These are phyloP conservation scores for Coniosporium tulheliwenetii DNA, from an alignment of 2,329 filamentous ascomycete genomes.

Conservation along the genomic window DNA sequence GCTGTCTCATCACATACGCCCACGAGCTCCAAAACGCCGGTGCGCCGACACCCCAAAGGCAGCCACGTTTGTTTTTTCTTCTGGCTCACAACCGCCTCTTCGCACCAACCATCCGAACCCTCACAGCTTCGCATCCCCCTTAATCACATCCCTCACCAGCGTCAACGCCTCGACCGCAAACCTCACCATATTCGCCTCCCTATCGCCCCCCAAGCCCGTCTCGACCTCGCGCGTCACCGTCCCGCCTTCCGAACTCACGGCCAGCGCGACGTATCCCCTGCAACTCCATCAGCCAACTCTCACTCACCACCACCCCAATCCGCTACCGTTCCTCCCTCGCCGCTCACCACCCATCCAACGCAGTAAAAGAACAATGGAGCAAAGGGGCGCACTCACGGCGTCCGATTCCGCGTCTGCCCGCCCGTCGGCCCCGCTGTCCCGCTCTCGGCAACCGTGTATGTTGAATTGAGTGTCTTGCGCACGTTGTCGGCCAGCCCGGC, in stretches of 20 bases:
- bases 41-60: no score
- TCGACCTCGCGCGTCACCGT: conserved; percentile 38
- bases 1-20: no score
- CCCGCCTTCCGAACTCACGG: conserved; percentile 38
- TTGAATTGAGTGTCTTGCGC: conserved; percentile 36
- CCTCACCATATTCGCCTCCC: conserved; percentile 45
- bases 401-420: conserved; percentile 39
- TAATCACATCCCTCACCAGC: conserved; percentile 40
- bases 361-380: no score
- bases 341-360: conserved; percentile 1
- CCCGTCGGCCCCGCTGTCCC: conserved; percentile 50
- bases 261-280: conserved; percentile 47
- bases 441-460: conserved; percentile 43
- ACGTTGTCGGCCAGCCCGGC: conserved; percentile 39
- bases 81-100: no score
- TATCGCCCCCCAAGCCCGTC: conserved; percentile 36
- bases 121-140: conserved; percentile 24
- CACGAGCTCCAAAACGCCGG: no score
- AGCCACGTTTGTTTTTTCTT: no score
- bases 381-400: conserved; percentile 31
- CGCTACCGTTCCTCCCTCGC: background rate
- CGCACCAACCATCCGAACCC: background rate
- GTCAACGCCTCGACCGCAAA: conserved; percentile 44
- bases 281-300: background rate
- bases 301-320: background rate